A percentile compares a stretch with the other conserved stretches of the same genome.
These are phyloP conservation scores for Cyberlindnera mycetangii DNA, from an alignment of 805 yeast species.

Conservation along the genomic window DNA sequence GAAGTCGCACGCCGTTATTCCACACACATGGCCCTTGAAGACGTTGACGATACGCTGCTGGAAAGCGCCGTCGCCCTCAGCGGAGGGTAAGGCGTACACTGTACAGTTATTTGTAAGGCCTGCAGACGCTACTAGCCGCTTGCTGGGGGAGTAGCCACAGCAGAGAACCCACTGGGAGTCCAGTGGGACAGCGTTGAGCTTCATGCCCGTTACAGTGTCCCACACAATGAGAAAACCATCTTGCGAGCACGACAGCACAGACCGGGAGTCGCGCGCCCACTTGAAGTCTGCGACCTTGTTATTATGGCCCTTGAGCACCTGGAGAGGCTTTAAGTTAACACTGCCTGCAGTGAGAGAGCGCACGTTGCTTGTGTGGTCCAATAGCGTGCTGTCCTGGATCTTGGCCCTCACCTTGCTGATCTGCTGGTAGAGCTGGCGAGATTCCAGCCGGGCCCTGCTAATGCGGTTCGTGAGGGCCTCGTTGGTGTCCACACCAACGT, in stretches of 20 bases:
- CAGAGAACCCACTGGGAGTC: slow-evolving; percentile 78
- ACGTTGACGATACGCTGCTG: slow-evolving; percentile 46
- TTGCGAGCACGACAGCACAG: slow-evolving; percentile 71
- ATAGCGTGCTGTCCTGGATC: slow-evolving; percentile 45
- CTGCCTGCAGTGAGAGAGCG: slow-evolving; percentile 13
- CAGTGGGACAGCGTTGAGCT: slow-evolving; percentile 64
- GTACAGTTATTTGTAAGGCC: slow-evolving; percentile 82
- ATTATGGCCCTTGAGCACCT: slow-evolving; percentile 52
- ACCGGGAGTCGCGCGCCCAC: slow-evolving; percentile 65
- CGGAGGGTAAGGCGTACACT: slow-evolving; percentile 45
- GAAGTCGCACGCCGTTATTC: slow-evolving; percentile 73
- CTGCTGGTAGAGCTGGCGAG: slow-evolving; percentile 46
- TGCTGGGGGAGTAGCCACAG: slow-evolving; percentile 69
- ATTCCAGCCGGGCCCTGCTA: slow-evolving; percentile 41
- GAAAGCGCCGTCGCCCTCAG: slow-evolving; percentile 28
- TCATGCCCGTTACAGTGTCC: slow-evolving; percentile 74
- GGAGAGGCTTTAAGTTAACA: slow-evolving; percentile 35
- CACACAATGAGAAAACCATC: slow-evolving; percentile 84
- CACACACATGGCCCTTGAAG: slow-evolving; percentile 80
- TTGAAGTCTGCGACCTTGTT: slow-evolving; percentile 67
- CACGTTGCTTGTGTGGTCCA: slow-evolving; percentile 34
- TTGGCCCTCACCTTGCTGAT: slow-evolving; percentile 41
- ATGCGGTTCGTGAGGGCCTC: slow-evolving; percentile 25
- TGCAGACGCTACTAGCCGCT: slow-evolving; percentile 68
- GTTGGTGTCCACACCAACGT: slow-evolving; percentile 1